Base-by-base conservation (phyloP, 192 early-diverging fungal species). In the Dissophora globulifera region DNA sequence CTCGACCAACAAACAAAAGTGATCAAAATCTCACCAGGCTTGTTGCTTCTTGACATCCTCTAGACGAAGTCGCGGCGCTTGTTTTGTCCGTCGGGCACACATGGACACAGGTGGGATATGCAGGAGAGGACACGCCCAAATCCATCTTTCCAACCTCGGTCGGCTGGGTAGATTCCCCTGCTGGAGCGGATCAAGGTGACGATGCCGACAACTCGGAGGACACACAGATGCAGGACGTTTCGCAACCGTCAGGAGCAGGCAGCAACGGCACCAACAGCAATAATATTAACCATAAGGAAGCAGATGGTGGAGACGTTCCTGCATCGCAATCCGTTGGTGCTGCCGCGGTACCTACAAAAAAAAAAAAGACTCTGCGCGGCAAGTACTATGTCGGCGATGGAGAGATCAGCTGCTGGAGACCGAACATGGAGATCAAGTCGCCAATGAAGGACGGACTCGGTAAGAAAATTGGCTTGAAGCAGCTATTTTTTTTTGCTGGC, bases 71-170 rank as follows among this genome's bases (percentile, higher is more conserved):
- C 47, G 88, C 89, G 49, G 97, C 95, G 9, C 69, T 99, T 19
- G 96, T 99, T 32, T 72, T 99, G 62, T 97, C 98, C 67, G 83
- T 97, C 43, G 98, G 98, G 41, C 89, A 91, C 62, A 87, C 88
- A 43, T 91, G 88, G 81, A 92, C 91, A 33, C 93, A 93, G 51
- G 95, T 94, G 22, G 98, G 98, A 52, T 98, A 93, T 80, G 94
- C 96, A n/a, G 98, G 98, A 57, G 96, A 98, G 69, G 96, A 99
- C 80, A 85, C 89, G 31, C 98, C 98, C 9, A 90, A 90, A 62
- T 91, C 87, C 0, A 91, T 96, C 26, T 94, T 94, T 56, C 93
- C 96, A 2, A 92, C 94, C 3, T 86, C 79, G 15, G 87, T 91
- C 13, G 96, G 95, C 8, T 88, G 87, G 62, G 64, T 87, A 30